phyloP scores from a whole-genome alignment of 73 alveolate genomes.

The Diophrys appendiculata region DNA sequence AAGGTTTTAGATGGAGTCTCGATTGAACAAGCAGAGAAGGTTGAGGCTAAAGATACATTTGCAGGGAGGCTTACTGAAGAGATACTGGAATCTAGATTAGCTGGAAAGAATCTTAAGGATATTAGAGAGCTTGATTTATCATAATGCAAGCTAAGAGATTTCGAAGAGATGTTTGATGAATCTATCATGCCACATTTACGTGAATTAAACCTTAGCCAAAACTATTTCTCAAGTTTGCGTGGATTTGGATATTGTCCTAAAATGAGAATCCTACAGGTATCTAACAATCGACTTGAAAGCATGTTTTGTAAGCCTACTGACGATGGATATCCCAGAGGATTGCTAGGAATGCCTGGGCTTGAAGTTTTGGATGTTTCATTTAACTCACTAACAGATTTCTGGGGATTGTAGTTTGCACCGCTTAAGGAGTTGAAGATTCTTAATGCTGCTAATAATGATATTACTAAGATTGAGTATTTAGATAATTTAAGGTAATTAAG shows the following conservation, averaged over 20 bases:
- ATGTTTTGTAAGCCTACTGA: conserved; percentile 62
- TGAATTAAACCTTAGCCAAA: conserved; percentile 75
- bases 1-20: conserved; percentile 85
- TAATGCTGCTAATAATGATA: conserved; percentile 74
- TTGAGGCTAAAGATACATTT: conserved; percentile 78
- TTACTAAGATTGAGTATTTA: conserved; percentile 67
- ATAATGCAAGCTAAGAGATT: conserved; percentile 74
- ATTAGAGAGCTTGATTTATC: conserved; percentile 70
- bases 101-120: conserved; percentile 59
- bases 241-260: conserved; percentile 79
- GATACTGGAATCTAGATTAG: conserved; percentile 66
- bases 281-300: conserved; percentile 71
- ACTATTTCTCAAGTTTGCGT: conserved; percentile 59
- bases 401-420: conserved; percentile 71
- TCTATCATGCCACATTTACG: conserved; percentile 59
- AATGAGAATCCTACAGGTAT: conserved; percentile 61
- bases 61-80: conserved; percentile 88
- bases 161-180: conserved; percentile 82
- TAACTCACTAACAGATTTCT: conserved; percentile 65
- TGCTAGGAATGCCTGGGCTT: conserved; percentile 62
- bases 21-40: conserved; percentile 69
- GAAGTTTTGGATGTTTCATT: conserved; percentile 70
- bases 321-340: conserved; percentile 65
- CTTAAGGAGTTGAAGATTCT: conserved; percentile 72
- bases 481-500: conserved; percentile 66